phyloP scores from a whole-genome alignment of 2,329 filamentous ascomycete genomes.

The Colletotrichum tabaci region DNA sequence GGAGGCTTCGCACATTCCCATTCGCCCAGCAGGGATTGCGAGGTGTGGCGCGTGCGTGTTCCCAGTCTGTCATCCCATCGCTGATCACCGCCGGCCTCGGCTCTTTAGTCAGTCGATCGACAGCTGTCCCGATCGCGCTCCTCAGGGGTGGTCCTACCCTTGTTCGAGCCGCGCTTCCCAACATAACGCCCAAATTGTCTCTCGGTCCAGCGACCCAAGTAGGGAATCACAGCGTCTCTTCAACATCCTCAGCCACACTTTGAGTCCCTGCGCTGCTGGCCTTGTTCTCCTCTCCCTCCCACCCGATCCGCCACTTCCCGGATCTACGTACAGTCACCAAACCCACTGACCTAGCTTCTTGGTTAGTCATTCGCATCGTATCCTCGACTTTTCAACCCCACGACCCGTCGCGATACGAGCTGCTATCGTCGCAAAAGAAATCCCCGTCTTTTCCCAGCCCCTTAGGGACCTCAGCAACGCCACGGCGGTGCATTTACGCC shows the following conservation, averaged over 20 bases:
- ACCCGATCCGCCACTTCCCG: slow-evolving; percentile 37
- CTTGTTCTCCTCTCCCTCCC: slow-evolving; percentile 6
- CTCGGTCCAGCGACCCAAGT: slow-evolving; percentile 16
- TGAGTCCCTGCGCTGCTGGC: slow-evolving; percentile 3
- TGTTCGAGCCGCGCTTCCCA: slow-evolving; percentile 13
- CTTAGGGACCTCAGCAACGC: background rate
- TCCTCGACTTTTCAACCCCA: slow-evolving; percentile 20
- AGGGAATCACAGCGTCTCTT: background rate
- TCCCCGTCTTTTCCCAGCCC: background rate
- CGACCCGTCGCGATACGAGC: slow-evolving; percentile 23
- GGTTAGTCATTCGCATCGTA: slow-evolving; percentile 20
- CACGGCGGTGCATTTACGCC: slow-evolving; percentile 23
- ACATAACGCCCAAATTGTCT: background rate
- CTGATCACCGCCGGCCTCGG: slow-evolving; percentile 41
- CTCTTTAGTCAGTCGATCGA: slow-evolving; percentile 40
- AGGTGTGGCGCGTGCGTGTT: slow-evolving; percentile 36
- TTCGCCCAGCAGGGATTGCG: slow-evolving; percentile 31
- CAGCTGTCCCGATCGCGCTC: slow-evolving; percentile 34
- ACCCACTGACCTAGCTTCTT: slow-evolving; percentile 14
- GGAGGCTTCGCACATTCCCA: slow-evolving; percentile 22
- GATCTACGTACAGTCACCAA: slow-evolving; percentile 3
- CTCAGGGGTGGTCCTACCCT: slow-evolving; percentile 30
- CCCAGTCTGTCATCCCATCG: slow-evolving; percentile 40
- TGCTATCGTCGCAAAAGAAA: slow-evolving; percentile 10
- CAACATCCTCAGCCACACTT: slow-evolving; percentile 33